Percentiles rank a stretch among this genome's conserved stretches.
These are phyloP conservation scores for Hevea brasiliensis DNA, from an alignment of 345 rosid species.

Conservation along the genomic window DNA sequence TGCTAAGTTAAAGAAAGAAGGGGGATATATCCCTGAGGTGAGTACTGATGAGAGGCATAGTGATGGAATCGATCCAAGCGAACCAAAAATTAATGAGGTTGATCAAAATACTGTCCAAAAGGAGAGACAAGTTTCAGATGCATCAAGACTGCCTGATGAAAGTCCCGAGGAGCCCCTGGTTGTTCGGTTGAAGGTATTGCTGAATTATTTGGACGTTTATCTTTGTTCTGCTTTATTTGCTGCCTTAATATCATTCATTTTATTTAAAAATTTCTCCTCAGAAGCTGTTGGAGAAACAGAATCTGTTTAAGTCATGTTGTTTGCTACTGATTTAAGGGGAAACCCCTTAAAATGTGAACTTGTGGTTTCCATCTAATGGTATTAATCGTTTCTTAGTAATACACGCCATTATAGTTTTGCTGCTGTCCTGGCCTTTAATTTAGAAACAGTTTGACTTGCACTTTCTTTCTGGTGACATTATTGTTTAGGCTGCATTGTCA, in stretches of 20 bases:
- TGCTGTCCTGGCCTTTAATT: neutral
- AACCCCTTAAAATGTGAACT: neutral
- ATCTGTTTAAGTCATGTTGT: no score
- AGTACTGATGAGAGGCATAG: slow-evolving; percentile 43
- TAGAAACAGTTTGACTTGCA: neutral
- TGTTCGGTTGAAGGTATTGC: slow-evolving; percentile 79
- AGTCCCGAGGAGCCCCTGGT: slow-evolving; percentile 85
- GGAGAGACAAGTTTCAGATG: slow-evolving; percentile 53
- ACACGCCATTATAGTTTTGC: neutral
- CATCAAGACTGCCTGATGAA: slow-evolving; percentile 53
- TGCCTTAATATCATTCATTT: neutral
- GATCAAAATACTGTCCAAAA: slow-evolving; percentile 40
- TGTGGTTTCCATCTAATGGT: neutral
- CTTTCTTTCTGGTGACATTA: neutral
- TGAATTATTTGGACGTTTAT: neutral
- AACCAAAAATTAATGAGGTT: slow-evolving; percentile 41
- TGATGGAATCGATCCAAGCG: slow-evolving; percentile 35
- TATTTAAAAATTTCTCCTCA: neutral
- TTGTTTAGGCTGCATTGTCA: neutral
- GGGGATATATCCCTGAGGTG: slow-evolving; percentile 50
- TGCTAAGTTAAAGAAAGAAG: slow-evolving; percentile 91
- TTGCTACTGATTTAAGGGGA: neutral
- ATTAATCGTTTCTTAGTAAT: neutral
- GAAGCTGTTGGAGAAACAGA: no score
- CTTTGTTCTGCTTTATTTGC: neutral